Conservation (phyloP, 495 filamentous ascomycete species). For the Monascus purpureus region DNA sequence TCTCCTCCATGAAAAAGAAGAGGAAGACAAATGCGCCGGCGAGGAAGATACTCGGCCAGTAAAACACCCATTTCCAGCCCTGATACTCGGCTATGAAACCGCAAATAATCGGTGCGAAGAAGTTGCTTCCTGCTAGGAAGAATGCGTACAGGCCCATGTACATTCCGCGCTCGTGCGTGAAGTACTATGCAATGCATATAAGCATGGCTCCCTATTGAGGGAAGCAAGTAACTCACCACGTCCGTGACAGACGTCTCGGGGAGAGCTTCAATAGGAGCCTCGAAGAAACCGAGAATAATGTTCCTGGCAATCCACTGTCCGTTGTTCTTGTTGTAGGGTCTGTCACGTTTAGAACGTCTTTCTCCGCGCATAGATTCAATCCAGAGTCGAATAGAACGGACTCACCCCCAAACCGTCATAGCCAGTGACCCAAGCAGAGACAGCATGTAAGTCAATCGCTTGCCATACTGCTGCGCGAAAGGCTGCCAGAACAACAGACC, state of each 20-base stretch:
- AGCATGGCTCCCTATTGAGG: neutral
- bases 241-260: constrained; percentile 49
- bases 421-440: constrained; percentile 33
- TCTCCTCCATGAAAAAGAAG: constrained; percentile 60
- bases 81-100: constrained; percentile 54
- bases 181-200: constrained; percentile 27
- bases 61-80: constrained; percentile 51
- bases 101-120: constrained; percentile 48
- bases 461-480: constrained; percentile 51
- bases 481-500: constrained; percentile 58
- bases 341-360: constrained; percentile 8
- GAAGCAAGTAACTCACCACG: constrained; percentile 21
- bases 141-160: constrained; percentile 55
- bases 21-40: constrained; percentile 41
- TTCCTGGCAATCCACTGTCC: constrained; percentile 53
- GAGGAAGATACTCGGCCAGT: constrained; percentile 49
- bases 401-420: neutral
- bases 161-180: constrained; percentile 49
- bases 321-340: constrained; percentile 29
- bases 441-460: constrained; percentile 47
- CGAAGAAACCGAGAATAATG: constrained; percentile 49
- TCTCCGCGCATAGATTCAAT: too few relatives aligned
- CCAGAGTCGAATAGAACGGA: neutral
- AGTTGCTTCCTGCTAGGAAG: constrained; percentile 48
- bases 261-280: constrained; percentile 49